Percentiles rank a stretch among this genome's conserved stretches.
These are phyloP conservation scores for Naganishia onofrii DNA, from an alignment of 768 basidiomycete species.

Conservation along the genomic window DNA sequence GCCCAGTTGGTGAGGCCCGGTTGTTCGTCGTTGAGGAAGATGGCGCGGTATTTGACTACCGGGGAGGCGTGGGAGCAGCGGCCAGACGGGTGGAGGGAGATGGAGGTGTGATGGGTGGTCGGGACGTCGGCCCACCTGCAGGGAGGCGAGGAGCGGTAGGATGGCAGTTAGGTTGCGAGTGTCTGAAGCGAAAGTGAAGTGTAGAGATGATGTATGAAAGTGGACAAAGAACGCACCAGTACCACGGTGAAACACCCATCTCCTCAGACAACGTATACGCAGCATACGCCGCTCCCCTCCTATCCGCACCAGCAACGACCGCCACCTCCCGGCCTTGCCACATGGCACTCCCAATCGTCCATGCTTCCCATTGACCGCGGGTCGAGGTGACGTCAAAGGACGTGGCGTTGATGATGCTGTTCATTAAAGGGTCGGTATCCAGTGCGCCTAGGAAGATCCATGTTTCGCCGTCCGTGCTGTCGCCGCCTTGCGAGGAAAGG, in stretches of 20 bases:
- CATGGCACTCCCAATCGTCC: constrained; percentile 59
- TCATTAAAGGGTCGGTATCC: constrained; percentile 59
- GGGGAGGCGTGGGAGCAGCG: constrained; percentile 63
- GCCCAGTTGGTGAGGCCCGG: constrained; percentile 72
- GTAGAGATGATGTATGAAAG: too few species aligned
- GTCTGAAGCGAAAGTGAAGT: too few species aligned
- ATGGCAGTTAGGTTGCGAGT: constrained; percentile 40
- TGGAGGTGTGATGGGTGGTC: constrained; percentile 56
- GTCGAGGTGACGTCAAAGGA: constrained; percentile 61
- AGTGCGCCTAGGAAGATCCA: constrained; percentile 66
- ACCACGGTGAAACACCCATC: constrained; percentile 33
- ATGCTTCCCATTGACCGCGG: constrained; percentile 66
- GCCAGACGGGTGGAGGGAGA: constrained; percentile 56
- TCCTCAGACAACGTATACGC: constrained; percentile 34
- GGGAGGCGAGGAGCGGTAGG: constrained; percentile 65
- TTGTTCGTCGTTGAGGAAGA: constrained; percentile 73
- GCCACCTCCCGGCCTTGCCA: constrained; percentile 64
- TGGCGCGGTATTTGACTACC: constrained; percentile 68
- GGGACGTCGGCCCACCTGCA: constrained; percentile 74
- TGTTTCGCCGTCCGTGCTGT: constrained; percentile 32
- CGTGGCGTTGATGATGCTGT: constrained; percentile 58
- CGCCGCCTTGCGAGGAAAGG: constrained; percentile 17
- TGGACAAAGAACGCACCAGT: constrained; percentile 25
- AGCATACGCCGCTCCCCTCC: constrained; percentile 39
- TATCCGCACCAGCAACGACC: constrained; percentile 68